These are phyloP conservation scores for Aspergillus luchuensis DNA, from an alignment of 2,329 filamentous ascomycete genomes.

Conservation along the genomic window DNA sequence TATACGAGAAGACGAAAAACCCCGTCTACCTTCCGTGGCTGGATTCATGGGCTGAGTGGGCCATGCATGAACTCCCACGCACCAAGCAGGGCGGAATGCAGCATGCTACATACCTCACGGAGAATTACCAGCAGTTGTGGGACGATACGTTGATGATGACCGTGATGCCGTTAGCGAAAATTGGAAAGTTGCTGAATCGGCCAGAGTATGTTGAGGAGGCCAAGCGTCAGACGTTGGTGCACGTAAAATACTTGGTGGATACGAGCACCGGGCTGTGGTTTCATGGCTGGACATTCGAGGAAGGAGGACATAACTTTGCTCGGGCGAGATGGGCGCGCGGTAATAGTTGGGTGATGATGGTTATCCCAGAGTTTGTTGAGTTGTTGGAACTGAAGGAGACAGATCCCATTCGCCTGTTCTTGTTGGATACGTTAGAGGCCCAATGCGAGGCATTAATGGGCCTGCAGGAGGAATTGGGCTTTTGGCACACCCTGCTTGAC, in stretches of 20 bases:
- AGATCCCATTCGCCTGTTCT: slow-evolving; percentile 61
- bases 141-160: slow-evolving; percentile 90
- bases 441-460: slow-evolving; percentile 67
- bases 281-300: slow-evolving; percentile 78
- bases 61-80: slow-evolving; percentile 72
- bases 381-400: slow-evolving; percentile 61
- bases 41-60: slow-evolving; percentile 80
- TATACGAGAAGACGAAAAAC: slow-evolving; percentile 75
- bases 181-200: slow-evolving; percentile 68
- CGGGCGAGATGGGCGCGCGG: slow-evolving; percentile 59
- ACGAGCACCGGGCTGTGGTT: slow-evolving; percentile 72
- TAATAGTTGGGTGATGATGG: slow-evolving; percentile 72
- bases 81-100: slow-evolving; percentile 74
- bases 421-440: slow-evolving; percentile 60
- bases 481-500: slow-evolving; percentile 76
- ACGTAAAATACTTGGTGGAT: slow-evolving; percentile 78
- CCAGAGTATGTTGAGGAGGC: slow-evolving; percentile 76
- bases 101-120: slow-evolving; percentile 71
- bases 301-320: slow-evolving; percentile 63
- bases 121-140: slow-evolving; percentile 76
- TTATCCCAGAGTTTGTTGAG: slow-evolving; percentile 79
- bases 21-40: slow-evolving; percentile 73
- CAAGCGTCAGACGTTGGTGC: slow-evolving; percentile 74
- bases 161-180: slow-evolving; percentile 77
- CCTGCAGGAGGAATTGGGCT: slow-evolving; percentile 63